Base-by-base conservation (phyloP, 2,329 filamentous ascomycete genomes). In the Hypoxylon sp. region DNA sequence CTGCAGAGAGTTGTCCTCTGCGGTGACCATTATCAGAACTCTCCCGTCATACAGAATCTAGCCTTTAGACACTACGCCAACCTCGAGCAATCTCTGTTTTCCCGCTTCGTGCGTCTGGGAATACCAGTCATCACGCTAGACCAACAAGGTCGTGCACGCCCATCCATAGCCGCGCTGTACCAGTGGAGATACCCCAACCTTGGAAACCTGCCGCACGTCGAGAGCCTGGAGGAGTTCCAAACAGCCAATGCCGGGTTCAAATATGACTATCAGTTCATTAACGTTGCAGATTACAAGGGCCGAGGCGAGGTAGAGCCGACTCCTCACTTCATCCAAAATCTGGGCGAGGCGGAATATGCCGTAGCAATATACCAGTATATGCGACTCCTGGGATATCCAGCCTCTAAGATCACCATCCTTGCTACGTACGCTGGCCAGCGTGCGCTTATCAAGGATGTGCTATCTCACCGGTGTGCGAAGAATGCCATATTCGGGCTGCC, bases 311-410 rank as follows among this genome's bases (percentile, higher is more conserved):
- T 86, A 46, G 92, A 97, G 72, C 95, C 95, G 0, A 90, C 89
- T 20, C 91, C 94, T 18, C 94, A 98, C 75, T 99, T 97, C 74
- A 89, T 98, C 51, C 94, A 98, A 74, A 99, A 99, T 69, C 78
- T 98, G 40, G 95, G 95, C 42, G 95, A 99, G 76, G 95, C 95
- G 2, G 96, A 99, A 76, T 99, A 98, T 72, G 90, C 92, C 2
- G 95, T 98, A 21, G 95, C 95, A 2, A 83, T 99, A 24, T 99
- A 88, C 77, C 92, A 97, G 77, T 99, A 98, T 73, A 98, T 99
- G 95, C 88, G 95, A 17, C 81, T 99, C 17, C 85, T 99, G 3
- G 95, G 94, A 15, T 99, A 99, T 67, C 91, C 95, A 4, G 90
- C 91, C 0, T 74, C 78, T 15, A 85, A 89, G 70, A 97, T 99